A percentile compares a stretch with the other conserved stretches of the same genome.
Conservation (phyloP, 345 rosid species). For the Ceriops zippeliana region DNA sequence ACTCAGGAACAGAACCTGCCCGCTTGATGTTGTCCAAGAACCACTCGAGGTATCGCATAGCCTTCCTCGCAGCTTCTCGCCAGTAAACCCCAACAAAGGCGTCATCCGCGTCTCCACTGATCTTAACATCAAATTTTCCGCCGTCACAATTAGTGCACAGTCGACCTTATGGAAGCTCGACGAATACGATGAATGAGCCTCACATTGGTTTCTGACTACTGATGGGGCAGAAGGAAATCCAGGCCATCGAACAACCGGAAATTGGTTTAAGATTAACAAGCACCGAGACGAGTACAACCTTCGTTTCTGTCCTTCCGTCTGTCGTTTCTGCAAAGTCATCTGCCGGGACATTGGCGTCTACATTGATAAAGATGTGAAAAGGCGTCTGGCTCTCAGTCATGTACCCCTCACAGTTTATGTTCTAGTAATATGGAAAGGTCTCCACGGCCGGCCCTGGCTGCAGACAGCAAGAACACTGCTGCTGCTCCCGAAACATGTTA, state of each 20-base stretch:
- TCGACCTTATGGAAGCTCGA: slow-evolving; percentile 53
- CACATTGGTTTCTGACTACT: slow-evolving; percentile 22
- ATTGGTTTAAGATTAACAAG: slow-evolving; percentile 69
- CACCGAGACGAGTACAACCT: slow-evolving; percentile 47
- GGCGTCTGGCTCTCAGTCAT: slow-evolving; percentile 55
- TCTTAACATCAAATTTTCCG: slow-evolving; percentile 44
- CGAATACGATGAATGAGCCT: slow-evolving; percentile 28
- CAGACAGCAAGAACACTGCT: too few relatives aligned
- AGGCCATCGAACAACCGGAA: slow-evolving; percentile 35
- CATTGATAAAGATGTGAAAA: slow-evolving; percentile 31
- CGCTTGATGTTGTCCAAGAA: slow-evolving; percentile 37
- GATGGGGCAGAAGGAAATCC: slow-evolving; percentile 64
- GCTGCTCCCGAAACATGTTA: too few relatives aligned
- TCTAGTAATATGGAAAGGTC: slow-evolving; percentile 26
- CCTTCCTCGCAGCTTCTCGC: slow-evolving; percentile 28
- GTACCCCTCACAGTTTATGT: slow-evolving; percentile 49
- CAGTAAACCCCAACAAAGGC: slow-evolving; percentile 22
- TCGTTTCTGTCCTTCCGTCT: slow-evolving; percentile 58
- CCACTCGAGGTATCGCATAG: slow-evolving; percentile 19
- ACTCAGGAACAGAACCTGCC: slow-evolving; percentile 1
- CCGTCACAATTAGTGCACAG: slow-evolving; percentile 38
- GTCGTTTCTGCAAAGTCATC: slow-evolving; percentile 42
- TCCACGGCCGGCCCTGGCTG: too few relatives aligned
- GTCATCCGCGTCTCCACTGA: slow-evolving; percentile 34
- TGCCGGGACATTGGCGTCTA: slow-evolving; percentile 58